A percentile compares a stretch with the other conserved stretches of the same genome.
These are phyloP conservation scores for Solanum bulbocastanum DNA, from an alignment of 257 asterid species.

Conservation along the genomic window DNA sequence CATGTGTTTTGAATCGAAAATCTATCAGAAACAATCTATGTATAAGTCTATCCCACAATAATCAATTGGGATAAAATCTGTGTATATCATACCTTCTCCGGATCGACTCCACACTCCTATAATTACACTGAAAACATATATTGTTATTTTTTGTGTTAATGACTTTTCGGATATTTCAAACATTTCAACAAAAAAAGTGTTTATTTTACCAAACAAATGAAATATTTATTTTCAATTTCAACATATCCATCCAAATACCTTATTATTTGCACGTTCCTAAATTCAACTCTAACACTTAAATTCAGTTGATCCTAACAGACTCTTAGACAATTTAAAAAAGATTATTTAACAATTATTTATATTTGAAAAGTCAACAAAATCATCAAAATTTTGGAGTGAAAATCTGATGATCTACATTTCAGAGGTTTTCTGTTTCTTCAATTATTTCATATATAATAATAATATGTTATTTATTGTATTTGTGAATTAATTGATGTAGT, in stretches of 20 bases:
- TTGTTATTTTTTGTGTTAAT: background rate
- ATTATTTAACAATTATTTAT: too few species aligned
- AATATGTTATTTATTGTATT: background rate
- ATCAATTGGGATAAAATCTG: background rate
- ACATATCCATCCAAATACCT: background rate
- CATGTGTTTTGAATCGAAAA: too few species aligned
- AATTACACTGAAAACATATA: fast-evolving
- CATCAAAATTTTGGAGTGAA: background rate
- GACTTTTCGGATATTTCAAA: background rate
- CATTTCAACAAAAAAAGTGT: background rate
- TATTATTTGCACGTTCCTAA: background rate
- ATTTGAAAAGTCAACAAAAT: background rate
- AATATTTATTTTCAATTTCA: background rate
- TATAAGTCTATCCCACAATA: too few species aligned
- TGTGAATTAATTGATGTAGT: background rate
- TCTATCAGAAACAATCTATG: background rate
- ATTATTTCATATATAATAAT: too few species aligned
- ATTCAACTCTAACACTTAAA: background rate
- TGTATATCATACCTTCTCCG: fast-evolving
- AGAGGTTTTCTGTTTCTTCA: background rate
- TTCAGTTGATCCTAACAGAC: too few species aligned
- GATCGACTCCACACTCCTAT: background rate
- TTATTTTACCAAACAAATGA: background rate
- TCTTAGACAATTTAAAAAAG: background rate
- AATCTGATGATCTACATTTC: background rate